phyloP scores from a whole-genome alignment of 768 basidiomycete species.

The Lyophyllum semitale region DNA sequence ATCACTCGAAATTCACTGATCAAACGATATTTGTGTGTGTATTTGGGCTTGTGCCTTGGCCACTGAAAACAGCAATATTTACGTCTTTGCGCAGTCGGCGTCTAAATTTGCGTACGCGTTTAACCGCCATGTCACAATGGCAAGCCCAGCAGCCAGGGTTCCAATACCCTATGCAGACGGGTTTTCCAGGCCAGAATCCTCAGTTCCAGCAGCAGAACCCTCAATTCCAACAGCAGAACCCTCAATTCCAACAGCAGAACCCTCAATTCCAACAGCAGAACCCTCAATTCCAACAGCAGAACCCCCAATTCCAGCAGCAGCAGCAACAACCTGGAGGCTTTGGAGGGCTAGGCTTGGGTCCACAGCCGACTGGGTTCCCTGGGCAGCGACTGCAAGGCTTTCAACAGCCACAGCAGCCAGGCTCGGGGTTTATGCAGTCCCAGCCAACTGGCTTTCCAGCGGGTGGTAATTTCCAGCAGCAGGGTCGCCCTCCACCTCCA shows the following conservation, averaged over 20 bases:
- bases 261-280: slow-evolving; percentile 30
- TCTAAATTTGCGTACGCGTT: slow-evolving; percentile 20
- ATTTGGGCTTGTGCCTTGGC: no score
- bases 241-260: slow-evolving; percentile 31
- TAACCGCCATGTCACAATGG: slow-evolving; percentile 70
- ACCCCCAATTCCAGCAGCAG: slow-evolving; percentile 27
- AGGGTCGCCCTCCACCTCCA: slow-evolving; percentile 50
- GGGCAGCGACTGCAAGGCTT: slow-evolving; percentile 43
- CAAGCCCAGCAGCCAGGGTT: slow-evolving; percentile 67
- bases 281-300: slow-evolving; percentile 27
- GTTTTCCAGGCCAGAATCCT: slow-evolving; percentile 46
- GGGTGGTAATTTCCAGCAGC: slow-evolving; percentile 39
- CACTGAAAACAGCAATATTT: no score
- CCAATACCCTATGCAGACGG: slow-evolving; percentile 78
- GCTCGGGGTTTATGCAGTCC: slow-evolving; percentile 45
- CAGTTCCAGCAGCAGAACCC: slow-evolving; percentile 34
- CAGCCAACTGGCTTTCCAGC: slow-evolving; percentile 57
- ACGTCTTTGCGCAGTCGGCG: slow-evolving; percentile 27
- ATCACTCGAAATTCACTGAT: no score
- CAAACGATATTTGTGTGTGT: no score
- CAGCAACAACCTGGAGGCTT: slow-evolving; percentile 29
- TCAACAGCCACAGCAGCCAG: slow-evolving; percentile 66
- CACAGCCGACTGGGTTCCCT: slow-evolving; percentile 66
- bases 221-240: slow-evolving; percentile 30
- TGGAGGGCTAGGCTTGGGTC: slow-evolving; percentile 44